Evolutionary conservation across 345 rosid genomes (phyloP), one percentile per base, ranked within the genome.

Genomic region (Mallotus nudiflorus): DNA sequence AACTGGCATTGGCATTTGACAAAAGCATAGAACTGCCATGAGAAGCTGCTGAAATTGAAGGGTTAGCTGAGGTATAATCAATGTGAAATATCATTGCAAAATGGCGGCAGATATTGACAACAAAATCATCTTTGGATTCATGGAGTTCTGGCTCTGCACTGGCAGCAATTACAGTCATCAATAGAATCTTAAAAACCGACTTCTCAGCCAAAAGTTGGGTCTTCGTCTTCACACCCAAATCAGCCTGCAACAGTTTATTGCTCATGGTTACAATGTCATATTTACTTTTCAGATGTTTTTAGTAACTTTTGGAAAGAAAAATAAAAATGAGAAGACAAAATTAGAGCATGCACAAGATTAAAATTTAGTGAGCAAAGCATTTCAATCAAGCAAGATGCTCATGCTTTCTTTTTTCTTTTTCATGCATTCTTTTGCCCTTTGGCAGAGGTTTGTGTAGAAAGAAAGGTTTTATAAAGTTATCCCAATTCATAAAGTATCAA

Each of bases 161-260:
- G 65, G 94, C 89, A 70, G 99, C 97, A 80, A 95, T 83, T 75
- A 88, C 74, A 19, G 99, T 92, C 85, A 82, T 88, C 61, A 95
- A 80, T 39, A 95, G 83, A 74, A 84, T 89, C 89, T 95, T 95
- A 82, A 95, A 92, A 80, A 95, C 97, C 1, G 99, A 92, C 82
- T 92, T 95, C 82, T 95, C 99, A 62, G 99, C 99, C 89, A 92
- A 81, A 68, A 95, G 92, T 77, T 95, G 99, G 68, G 99, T 92
- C 90, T 95, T 95, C 24, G 99, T 95, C 89, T 95, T 95, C 67
- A 95, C 99, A 70, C 99, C 99, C 65, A 92, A 80, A 73, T 95
- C 99, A 62, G 90, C 93, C 99, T 95, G 94, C 80, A 68, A 77
- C 12, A 76, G n/a, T n/a, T n/a, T n/a, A n/a, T n/a, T n/a, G 73